These are phyloP conservation scores for Biancaea sappan DNA, from an alignment of 306 rosid genomes.

Conservation along the genomic window DNA sequence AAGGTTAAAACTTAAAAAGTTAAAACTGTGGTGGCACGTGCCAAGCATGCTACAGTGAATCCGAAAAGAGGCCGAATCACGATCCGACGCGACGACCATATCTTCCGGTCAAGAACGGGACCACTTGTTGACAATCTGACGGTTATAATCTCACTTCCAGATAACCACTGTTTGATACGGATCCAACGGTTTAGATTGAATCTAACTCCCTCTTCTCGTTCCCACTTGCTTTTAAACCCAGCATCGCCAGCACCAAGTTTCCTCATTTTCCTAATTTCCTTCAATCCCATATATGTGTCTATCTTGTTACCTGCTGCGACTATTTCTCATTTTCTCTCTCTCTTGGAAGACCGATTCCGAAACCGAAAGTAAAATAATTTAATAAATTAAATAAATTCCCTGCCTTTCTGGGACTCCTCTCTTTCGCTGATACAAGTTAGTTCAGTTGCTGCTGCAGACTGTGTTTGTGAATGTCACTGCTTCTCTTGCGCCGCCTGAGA, in stretches of 20 bases:
- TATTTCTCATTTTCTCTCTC: background rate
- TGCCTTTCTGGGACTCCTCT: background rate
- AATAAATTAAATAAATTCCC: background rate
- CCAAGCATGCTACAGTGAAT: conserved; percentile 45
- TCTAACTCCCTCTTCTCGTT: conserved; percentile 25
- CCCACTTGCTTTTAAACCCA: background rate
- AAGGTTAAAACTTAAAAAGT: background rate
- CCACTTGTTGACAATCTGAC: conserved; percentile 20
- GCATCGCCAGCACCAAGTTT: background rate
- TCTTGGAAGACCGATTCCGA: background rate
- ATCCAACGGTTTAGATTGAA: conserved; percentile 53
- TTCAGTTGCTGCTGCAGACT: conserved; percentile 19
- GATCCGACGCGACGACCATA: conserved; percentile 52
- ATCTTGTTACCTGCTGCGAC: background rate
- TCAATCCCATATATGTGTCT: background rate
- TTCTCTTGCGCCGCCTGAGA: conserved; percentile 48
- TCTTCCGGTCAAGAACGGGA: conserved; percentile 40
- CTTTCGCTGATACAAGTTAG: background rate
- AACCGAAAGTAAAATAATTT: background rate
- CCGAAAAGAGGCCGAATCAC: conserved; percentile 39
- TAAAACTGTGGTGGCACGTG: conserved; percentile 51
- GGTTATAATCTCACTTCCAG: background rate
- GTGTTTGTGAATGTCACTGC: conserved; percentile 16
- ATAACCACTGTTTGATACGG: background rate
- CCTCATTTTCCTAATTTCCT: background rate